Conservation (phyloP, 2,329 filamentous ascomycete genomes). For the Trichocomaceae sp. region DNA sequence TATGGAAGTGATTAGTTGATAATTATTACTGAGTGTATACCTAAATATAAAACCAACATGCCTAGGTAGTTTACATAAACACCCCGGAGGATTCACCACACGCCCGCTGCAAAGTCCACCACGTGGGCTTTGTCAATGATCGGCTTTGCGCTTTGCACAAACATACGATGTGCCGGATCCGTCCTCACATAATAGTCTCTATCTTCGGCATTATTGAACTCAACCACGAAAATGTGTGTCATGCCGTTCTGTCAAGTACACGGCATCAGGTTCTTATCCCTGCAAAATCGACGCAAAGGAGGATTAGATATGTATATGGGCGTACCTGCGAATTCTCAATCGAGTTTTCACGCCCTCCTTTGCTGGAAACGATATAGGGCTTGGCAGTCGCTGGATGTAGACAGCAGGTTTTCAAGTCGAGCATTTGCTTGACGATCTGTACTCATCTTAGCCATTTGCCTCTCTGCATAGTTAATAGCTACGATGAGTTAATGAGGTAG, state of each 20-base stretch:
- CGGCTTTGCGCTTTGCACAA: slow-evolving; percentile 41
- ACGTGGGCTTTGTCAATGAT: slow-evolving; percentile 30
- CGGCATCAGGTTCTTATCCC: no score
- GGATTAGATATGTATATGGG: not conserved
- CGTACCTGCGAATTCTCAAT: slow-evolving; percentile 4
- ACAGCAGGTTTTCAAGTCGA: slow-evolving; percentile 11
- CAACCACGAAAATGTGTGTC: slow-evolving; percentile 62
- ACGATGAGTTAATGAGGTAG: not conserved
- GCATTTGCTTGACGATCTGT: slow-evolving; percentile 8
- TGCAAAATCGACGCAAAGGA: not conserved
- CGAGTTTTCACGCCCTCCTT: slow-evolving; percentile 10
- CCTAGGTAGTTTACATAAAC: not conserved
- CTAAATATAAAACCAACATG: not conserved
- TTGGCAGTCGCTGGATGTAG: slow-evolving; percentile 6
- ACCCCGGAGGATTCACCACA: slow-evolving; percentile 16
- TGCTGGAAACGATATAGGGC: slow-evolving; percentile 9
- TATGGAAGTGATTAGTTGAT: not conserved
- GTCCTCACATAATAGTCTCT: slow-evolving; percentile 60
- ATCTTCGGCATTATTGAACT: slow-evolving; percentile 59
- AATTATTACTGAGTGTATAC: not conserved
- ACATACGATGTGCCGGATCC: slow-evolving; percentile 58
- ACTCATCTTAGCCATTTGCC: not conserved
- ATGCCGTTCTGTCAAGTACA: slow-evolving; percentile 48
- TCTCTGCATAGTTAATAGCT: no score
- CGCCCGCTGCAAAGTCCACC: slow-evolving; percentile 28